Evolutionary conservation across 345 rosid genomes (phyloP), one percentile per base, ranked within the genome.

Genomic region (Streptanthus diversifolius): DNA sequence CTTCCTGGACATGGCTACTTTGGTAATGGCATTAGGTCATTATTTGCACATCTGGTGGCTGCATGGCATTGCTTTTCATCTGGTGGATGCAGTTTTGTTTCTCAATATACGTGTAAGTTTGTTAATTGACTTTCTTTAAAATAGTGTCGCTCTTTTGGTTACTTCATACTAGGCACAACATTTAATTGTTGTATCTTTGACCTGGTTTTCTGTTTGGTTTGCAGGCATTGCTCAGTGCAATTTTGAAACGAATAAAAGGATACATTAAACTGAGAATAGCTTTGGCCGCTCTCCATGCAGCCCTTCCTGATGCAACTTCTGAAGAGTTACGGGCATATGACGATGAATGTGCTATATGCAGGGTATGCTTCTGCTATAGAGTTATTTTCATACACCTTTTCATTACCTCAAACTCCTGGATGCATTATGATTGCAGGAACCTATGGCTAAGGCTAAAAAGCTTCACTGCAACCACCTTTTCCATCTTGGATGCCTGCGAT

Each of bases 291-390:
- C 95, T 95, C 77, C 99, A 95, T 82, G 99, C 98, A 14, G 99
- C 98, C 63, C 98, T 95, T 80, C 98, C 99, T 75, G 96, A 95
- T 84, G 99, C 99, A 59, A 90, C 98, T 55, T 78, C 86, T 53
- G 96, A 86, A 71, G 98, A 91, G 87, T 80, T 95, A 66, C 84
- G 69, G 40, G 87, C 89, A 70, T 95, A 86, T 77, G 93, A 95
- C 71, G 98, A 95, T 81, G 99, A 95, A 82, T 95, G 99, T 86
- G 99, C 98, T 72, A 95, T 95, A 53, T 95, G 99, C 73, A 85
- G 99, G 88, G 98, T 95, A 90, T 83, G 83, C 66, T 69, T 66
- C 30, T 39, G 43, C 53, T 14, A 37, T 63, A 65, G 63, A 7
- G 19, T 9, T 53, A 32, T 45, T 70, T 70, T 21, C 47, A 9